These are phyloP conservation scores for Begonia peltatifolia DNA, from an alignment of 306 rosid species.

Conservation along the genomic window DNA sequence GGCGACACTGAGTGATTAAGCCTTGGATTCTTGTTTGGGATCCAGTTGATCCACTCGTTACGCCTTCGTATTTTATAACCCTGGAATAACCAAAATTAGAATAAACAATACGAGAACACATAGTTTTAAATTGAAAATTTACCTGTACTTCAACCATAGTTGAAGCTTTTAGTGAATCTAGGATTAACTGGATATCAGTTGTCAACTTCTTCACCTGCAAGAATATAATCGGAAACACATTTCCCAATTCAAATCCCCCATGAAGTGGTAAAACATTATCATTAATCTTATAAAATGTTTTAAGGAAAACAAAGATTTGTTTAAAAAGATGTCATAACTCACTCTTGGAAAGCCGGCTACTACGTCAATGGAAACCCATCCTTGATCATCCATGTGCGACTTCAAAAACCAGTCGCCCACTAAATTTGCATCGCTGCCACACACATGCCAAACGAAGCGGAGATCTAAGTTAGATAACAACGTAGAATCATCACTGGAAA, in stretches of 20 bases:
- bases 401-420: no score
- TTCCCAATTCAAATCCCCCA: no score
- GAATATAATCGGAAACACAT: neutral
- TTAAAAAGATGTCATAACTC: constrained; percentile 17
- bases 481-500: no score
- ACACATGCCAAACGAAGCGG: no score
- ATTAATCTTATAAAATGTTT: no score
- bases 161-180: constrained; percentile 35
- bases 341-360: constrained; percentile 63
- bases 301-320: no score
- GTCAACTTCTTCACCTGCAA: constrained; percentile 43
- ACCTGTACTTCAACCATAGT: constrained; percentile 53
- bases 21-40: constrained; percentile 13
- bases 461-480: no score
- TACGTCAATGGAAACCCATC: constrained; percentile 61
- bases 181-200: constrained; percentile 24
- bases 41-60: constrained; percentile 41
- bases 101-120: neutral
- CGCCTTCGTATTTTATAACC: constrained; percentile 50
- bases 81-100: constrained; percentile 20
- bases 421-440: no score
- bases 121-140: constrained; percentile 1
- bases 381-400: constrained; percentile 63
- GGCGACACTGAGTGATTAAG: constrained; percentile 16
- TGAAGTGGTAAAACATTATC: no score